These are phyloP conservation scores for Prunus yedoensis DNA, from an alignment of 331 rosid species.

Conservation along the genomic window DNA sequence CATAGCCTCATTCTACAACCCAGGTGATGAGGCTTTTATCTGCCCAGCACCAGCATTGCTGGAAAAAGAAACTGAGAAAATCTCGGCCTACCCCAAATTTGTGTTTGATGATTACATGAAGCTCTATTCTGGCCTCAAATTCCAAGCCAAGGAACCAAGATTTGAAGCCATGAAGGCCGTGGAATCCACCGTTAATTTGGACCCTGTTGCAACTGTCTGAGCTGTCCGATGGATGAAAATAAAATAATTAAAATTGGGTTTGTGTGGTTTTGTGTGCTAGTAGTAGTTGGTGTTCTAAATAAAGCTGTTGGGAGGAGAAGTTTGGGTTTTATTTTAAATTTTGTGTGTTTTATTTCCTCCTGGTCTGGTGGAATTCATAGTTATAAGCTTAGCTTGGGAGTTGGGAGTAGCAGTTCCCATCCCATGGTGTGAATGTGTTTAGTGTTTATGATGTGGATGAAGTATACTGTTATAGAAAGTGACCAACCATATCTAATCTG, in stretches of 20 bases:
- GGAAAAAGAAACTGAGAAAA: conserved; percentile 45
- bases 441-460: neutral
- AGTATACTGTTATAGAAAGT: neutral
- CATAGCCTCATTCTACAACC: conserved; percentile 91
- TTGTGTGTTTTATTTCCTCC: too few species aligned
- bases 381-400: neutral
- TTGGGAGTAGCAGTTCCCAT: neutral
- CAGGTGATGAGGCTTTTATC: conserved; percentile 80
- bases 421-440: neutral
- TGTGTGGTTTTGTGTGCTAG: too few species aligned
- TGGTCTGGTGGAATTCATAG: too few species aligned
- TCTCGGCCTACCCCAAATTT: conserved; percentile 73
- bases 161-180: too few species aligned
- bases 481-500: conserved; percentile 4
- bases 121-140: conserved; percentile 77
- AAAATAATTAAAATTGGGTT: too few species aligned
- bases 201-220: too few species aligned
- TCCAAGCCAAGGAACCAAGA: conserved; percentile 61
- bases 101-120: conserved; percentile 97
- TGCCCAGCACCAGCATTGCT: conserved; percentile 74
- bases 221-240: too few species aligned
- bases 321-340: too few species aligned
- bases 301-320: too few species aligned
- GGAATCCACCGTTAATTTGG: too few species aligned
- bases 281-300: too few species aligned